Percentiles rank a stretch among this genome's conserved stretches.
Evolutionary conservation across 768 basidiomycete species (phyloP).

Genomic region (Phaeotremella skinneri): DNA sequence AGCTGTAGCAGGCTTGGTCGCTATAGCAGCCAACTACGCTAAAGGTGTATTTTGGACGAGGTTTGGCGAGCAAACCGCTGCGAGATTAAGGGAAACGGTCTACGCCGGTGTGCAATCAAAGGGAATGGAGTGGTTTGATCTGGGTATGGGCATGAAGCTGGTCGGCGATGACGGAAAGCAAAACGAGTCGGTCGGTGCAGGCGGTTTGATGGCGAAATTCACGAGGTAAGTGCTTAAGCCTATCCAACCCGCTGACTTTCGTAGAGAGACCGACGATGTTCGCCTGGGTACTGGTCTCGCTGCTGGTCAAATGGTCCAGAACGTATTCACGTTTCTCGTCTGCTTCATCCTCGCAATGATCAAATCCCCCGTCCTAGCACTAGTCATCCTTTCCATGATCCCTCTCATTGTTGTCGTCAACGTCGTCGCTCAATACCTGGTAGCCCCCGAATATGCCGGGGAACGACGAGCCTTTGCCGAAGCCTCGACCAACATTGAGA

Average conservation of each 20-base stretch:
- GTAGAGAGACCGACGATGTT: slow-evolving; percentile 91
- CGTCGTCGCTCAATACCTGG: slow-evolving; percentile 67
- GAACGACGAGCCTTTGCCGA: slow-evolving; percentile 68
- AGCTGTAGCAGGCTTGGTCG: slow-evolving; percentile 38
- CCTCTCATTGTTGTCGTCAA: slow-evolving; percentile 78
- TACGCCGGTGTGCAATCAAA: slow-evolving; percentile 66
- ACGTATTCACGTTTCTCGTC: slow-evolving; percentile 72
- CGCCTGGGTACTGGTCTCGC: slow-evolving; percentile 78
- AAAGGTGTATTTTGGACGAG: slow-evolving; percentile 81
- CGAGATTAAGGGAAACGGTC: slow-evolving; percentile 65
- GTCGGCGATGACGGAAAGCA: slow-evolving; percentile 50
- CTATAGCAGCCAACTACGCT: slow-evolving; percentile 66
- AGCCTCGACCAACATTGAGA: slow-evolving; percentile 77
- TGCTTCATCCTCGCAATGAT: slow-evolving; percentile 78
- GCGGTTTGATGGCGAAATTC: slow-evolving; percentile 91
- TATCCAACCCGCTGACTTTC: slow-evolving; percentile 1
- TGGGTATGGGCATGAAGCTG: slow-evolving; percentile 59
- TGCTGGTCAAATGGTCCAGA: slow-evolving; percentile 73
- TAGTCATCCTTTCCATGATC: slow-evolving; percentile 86
- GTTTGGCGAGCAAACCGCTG: slow-evolving; percentile 75
- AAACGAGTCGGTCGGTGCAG: slow-evolving; percentile 68
- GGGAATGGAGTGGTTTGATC: slow-evolving; percentile 89
- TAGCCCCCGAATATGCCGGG: slow-evolving; percentile 63
- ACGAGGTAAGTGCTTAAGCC: slow-evolving; percentile 59
- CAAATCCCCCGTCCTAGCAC: slow-evolving; percentile 76